A percentile compares a stretch with the other conserved stretches of the same genome.
Evolutionary conservation across 2,329 filamentous ascomycete genomes (phyloP).

Genomic region (Penicillium sp.): DNA sequence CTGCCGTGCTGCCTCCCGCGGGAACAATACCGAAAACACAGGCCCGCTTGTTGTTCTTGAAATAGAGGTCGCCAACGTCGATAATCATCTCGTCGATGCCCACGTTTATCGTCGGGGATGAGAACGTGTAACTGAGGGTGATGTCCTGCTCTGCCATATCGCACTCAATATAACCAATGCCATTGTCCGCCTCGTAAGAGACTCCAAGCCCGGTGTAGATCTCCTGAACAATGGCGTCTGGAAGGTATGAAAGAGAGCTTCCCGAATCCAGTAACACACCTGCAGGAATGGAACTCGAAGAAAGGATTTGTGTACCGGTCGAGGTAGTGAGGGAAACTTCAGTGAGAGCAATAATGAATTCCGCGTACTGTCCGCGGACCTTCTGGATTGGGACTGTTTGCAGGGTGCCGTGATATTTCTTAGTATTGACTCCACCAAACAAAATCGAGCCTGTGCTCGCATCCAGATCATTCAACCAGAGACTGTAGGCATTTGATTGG

Average conservation of each 20-base stretch:
- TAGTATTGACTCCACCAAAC: constrained; percentile 71
- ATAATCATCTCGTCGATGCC: constrained; percentile 57
- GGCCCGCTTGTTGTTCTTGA: constrained; percentile 35
- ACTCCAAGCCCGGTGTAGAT: constrained; percentile 62
- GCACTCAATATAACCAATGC: constrained; percentile 56
- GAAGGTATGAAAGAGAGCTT: constrained; percentile 41
- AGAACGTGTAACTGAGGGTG: constrained; percentile 59
- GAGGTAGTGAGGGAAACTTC: constrained; percentile 46
- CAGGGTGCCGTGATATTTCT: constrained; percentile 61
- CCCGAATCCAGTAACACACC: constrained; percentile 42
- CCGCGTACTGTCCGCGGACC: constrained; percentile 51
- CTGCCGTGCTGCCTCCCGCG: constrained; percentile 45
- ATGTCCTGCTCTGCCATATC: constrained; percentile 47
- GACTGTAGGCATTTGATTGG: constrained; percentile 65
- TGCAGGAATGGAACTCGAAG: constrained; percentile 42
- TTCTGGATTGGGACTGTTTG: constrained; percentile 65
- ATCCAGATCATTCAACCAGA: constrained; percentile 73
- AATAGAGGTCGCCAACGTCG: constrained; percentile 43
- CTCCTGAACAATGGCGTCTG: constrained; percentile 31
- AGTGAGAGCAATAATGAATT: constrained; percentile 70
- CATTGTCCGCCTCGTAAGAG: constrained; percentile 55
- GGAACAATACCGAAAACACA: constrained; percentile 53
- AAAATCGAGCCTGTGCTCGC: constrained; percentile 65
- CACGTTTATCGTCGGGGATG: constrained; percentile 54
- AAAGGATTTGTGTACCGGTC: constrained; percentile 22